phyloP scores from a whole-genome alignment of 176 grass and related monocot genomes.

The Triticum aestivum region DNA sequence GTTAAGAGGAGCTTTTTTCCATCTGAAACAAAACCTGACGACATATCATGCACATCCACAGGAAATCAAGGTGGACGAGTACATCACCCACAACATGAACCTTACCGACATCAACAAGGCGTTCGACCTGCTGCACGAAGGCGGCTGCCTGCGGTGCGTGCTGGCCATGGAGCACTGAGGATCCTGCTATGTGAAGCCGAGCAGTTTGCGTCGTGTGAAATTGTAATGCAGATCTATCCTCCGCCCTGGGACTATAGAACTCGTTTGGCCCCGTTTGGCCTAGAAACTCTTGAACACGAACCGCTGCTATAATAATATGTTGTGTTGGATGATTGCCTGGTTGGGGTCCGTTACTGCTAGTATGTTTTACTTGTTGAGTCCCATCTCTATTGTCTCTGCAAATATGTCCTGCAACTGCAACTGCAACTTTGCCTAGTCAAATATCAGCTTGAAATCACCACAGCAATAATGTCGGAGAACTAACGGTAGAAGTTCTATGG shows the following conservation, averaged over 20 bases:
- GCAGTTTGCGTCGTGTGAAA: not conserved
- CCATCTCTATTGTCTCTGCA: not conserved
- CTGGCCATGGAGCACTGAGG: conserved; percentile 53
- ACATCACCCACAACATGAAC: conserved; percentile 90
- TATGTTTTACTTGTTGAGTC: not conserved
- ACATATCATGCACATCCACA: not conserved
- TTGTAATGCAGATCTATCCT: not conserved
- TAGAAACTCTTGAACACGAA: not conserved
- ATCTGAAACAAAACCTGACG: not conserved
- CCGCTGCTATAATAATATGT: not conserved
- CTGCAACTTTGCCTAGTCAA: too few relatives aligned
- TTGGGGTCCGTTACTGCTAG: not conserved
- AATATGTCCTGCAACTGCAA: not conserved
- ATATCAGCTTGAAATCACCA: not conserved
- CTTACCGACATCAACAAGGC: conserved; percentile 71
- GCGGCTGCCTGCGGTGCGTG: conserved; percentile 88
- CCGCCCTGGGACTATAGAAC: not conserved
- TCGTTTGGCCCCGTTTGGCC: not conserved
- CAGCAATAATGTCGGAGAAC: not conserved
- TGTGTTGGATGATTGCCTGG: not conserved
- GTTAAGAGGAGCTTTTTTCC: too few relatives aligned
- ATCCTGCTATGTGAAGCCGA: not conserved
- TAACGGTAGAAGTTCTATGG: not conserved
- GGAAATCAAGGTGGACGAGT: conserved; percentile 99
- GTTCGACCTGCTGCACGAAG: conserved; percentile 86